Base-by-base conservation (phyloP, 371 early-diverging fungal genomes). In the Rhizopus microsporus region DNA sequence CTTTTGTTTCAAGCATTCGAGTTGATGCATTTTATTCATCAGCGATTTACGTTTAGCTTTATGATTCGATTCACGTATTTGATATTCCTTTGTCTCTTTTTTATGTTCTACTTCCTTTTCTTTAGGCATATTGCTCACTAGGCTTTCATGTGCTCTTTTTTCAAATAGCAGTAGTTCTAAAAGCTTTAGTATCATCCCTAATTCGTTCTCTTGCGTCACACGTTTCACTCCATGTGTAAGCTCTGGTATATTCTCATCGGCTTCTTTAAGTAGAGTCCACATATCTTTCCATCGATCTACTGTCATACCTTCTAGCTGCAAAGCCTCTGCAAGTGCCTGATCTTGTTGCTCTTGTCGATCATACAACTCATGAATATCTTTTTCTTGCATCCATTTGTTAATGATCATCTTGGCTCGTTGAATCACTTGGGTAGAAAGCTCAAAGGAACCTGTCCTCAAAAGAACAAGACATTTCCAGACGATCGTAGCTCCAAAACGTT, bases 281-380 rank as follows among this genome's bases (percentile, higher is more conserved):
- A 72, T 49, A 52, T 68, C 71, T 33, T 65, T 59, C 77, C 77
- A 76, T 37, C 65, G 54, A 37, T 31, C 35, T 13, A 53, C 48
- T 7, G 66, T 54, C 63, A 76, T 65, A 5, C 77, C 75, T 32
- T 71, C 62, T 15, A 56, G 44, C 37, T 45, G 51, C 1, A 74
- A 16, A 0, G 39, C 17, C 17, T 65, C 54, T 12, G 53, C 38
- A 9, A 67, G 51, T 7, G 65, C 68, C 12, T 54, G 44, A 8
- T 57, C n/a, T 23, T 51, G 57, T 7, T 51, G 54, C 46, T 65
- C 56, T 17, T 39, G 35, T 9, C 52, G 44, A 6, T 57, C 16
- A 9, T 57, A 58, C 1, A 46, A 34, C 31, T 45, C 44, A 3
- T 33, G 13, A 12, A 69, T 15, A 37, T 39, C 52, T 42, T 60